A percentile compares a stretch with the other conserved stretches of the same genome.
These are phyloP conservation scores for Ocimum tenuiflorum DNA, from an alignment of 257 asterid genomes.

Conservation along the genomic window DNA sequence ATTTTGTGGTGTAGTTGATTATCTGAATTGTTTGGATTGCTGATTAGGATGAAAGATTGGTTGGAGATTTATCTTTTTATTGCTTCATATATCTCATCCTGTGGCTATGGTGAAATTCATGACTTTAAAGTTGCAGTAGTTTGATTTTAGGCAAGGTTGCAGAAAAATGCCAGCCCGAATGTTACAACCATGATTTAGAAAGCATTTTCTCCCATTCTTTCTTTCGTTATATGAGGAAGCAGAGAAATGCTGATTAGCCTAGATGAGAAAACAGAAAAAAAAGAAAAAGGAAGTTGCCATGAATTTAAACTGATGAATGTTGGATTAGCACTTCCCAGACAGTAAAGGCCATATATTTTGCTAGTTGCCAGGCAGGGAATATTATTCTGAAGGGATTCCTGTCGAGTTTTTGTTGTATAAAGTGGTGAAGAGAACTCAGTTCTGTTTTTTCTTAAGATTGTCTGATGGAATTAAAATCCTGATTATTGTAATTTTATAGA, in stretches of 20 bases:
- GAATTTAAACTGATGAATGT: no score
- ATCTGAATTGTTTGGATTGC: neutral
- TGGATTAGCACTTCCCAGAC: neutral
- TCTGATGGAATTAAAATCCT: conserved; percentile 14
- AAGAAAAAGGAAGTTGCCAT: no score
- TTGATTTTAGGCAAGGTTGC: neutral
- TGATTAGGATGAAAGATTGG: neutral
- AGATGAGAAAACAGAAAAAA: neutral
- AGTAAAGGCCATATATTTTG: neutral
- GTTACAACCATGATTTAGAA: no score
- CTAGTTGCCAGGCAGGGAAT: neutral
- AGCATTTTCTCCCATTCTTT: neutral
- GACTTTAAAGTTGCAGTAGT: neutral
- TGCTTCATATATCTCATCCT: neutral
- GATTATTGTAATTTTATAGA: conserved; percentile 31
- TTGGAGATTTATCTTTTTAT: neutral
- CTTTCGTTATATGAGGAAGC: neutral
- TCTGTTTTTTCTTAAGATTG: conserved; percentile 7
- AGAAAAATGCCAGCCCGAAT: no score
- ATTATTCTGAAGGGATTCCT: neutral
- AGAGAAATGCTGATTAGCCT: neutral
- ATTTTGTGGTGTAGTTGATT: neutral
- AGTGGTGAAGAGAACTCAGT: neutral
- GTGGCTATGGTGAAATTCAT: neutral
- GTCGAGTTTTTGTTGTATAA: neutral